Evolutionary conservation across 345 rosid species (phyloP).

Genomic region (Salix brachista): DNA sequence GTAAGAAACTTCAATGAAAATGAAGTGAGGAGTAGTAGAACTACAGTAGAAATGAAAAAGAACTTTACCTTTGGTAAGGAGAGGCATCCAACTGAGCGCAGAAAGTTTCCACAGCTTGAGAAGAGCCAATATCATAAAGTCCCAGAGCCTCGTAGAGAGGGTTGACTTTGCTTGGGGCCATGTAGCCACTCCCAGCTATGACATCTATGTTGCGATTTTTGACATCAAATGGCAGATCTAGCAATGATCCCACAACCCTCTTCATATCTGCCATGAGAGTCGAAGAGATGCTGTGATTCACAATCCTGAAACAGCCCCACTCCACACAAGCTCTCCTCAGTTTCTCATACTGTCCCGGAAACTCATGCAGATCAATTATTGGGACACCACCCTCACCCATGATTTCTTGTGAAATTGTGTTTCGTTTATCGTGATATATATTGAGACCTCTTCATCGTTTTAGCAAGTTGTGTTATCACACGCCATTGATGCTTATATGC

Average conservation of each 20-base stretch:
- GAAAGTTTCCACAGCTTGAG: slow-evolving; percentile 53
- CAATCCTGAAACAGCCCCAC: slow-evolving; percentile 78
- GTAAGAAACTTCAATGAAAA: background rate
- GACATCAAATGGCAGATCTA: slow-evolving; percentile 62
- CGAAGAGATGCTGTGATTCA: slow-evolving; percentile 53
- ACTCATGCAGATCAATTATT: slow-evolving; percentile 45
- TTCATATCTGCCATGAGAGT: slow-evolving; percentile 62
- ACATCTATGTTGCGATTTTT: slow-evolving; percentile 56
- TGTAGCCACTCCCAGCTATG: slow-evolving; percentile 70
- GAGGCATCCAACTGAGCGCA: slow-evolving; percentile 68
- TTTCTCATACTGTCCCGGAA: slow-evolving; percentile 32
- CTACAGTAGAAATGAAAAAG: background rate
- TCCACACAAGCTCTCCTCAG: slow-evolving; percentile 60
- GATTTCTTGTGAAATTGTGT: background rate
- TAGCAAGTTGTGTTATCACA: background rate
- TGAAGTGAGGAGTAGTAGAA: background rate
- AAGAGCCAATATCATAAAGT: slow-evolving; percentile 60
- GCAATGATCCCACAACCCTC: slow-evolving; percentile 50
- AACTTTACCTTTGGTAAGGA: slow-evolving; percentile 52
- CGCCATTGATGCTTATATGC: background rate
- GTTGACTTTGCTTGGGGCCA: slow-evolving; percentile 45
- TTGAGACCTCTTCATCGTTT: background rate
- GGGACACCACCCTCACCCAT: slow-evolving; percentile 32
- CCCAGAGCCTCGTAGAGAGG: slow-evolving; percentile 87
- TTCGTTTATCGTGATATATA: background rate